These are phyloP conservation scores for Suillus paluster DNA, from an alignment of 768 basidiomycete genomes.

Conservation along the genomic window DNA sequence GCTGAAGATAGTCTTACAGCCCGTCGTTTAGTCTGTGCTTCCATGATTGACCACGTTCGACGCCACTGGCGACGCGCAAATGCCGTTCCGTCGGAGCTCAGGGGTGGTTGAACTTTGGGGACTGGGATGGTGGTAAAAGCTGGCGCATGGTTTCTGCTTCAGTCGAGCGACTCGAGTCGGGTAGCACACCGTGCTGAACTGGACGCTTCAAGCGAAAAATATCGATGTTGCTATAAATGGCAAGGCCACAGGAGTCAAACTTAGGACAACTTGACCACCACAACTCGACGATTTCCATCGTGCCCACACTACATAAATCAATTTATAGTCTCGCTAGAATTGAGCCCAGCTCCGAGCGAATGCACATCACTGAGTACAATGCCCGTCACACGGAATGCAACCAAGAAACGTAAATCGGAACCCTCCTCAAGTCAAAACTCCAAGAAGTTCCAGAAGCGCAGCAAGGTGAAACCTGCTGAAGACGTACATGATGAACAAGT, in stretches of 20 bases:
- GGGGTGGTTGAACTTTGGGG: too few species aligned
- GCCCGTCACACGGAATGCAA: not conserved
- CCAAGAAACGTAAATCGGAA: not conserved
- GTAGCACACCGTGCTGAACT: too few species aligned
- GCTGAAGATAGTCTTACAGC: too few species aligned
- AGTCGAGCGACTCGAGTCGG: too few species aligned
- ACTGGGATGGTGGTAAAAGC: too few species aligned
- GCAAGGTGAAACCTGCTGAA: not conserved
- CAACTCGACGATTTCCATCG: not conserved
- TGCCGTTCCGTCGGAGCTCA: too few species aligned
- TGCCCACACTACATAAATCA: not conserved
- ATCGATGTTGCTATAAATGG: constrained; percentile 1
- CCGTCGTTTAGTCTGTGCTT: too few species aligned
- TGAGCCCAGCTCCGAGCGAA: not conserved
- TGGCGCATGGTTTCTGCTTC: too few species aligned
- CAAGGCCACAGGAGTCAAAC: not conserved
- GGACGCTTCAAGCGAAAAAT: too few species aligned
- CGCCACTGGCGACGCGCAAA: too few species aligned
- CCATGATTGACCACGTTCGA: too few species aligned
- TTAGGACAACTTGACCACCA: not conserved
- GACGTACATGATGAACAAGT: not conserved
- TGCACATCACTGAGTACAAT: not conserved
- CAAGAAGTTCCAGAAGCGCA: not conserved
- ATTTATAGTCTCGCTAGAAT: not conserved
- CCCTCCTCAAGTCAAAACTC: not conserved